Conservation (phyloP, 495 filamentous ascomycete genomes). For the Rhypophila decipiens region DNA sequence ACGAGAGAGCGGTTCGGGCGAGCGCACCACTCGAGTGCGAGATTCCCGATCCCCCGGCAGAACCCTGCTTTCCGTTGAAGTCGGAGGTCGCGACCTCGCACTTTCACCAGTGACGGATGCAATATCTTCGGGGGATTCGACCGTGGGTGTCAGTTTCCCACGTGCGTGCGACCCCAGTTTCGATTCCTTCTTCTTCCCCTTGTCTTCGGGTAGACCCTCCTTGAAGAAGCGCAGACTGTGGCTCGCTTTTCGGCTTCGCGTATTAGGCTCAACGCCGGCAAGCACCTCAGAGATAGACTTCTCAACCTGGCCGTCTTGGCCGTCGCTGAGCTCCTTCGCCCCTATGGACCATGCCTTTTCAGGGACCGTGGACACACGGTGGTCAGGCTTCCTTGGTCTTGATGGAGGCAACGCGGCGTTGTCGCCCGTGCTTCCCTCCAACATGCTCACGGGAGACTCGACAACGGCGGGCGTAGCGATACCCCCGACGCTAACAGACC, state of each 20-base stretch:
- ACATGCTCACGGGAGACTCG: conserved; percentile 8
- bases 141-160: conserved; percentile 23
- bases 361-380: conserved; percentile 33
- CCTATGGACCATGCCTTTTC: conserved; percentile 55
- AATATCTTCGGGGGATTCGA: conserved; percentile 10
- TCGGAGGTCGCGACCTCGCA: not conserved
- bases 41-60: conserved; percentile 2
- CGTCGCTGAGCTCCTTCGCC: conserved; percentile 29
- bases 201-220: conserved; percentile 66
- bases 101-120: conserved; percentile 8
- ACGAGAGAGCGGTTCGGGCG: conserved; percentile 10
- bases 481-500: conserved; percentile 8
- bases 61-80: conserved; percentile 3
- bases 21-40: conserved; percentile 10
- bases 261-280: conserved; percentile 67
- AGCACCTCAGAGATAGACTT: conserved; percentile 79
- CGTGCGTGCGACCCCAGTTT: conserved; percentile 20
- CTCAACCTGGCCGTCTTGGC: conserved; percentile 56
- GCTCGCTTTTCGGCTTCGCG: conserved; percentile 87
- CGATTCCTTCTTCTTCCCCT: conserved; percentile 36
- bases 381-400: conserved; percentile 38
- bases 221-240: conserved; percentile 90
- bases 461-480: conserved; percentile 9
- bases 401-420: conserved; percentile 25
- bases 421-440: conserved; percentile 16